phyloP scores from a whole-genome alignment of 164 flowering plant species.

The Umbellularia californica region DNA sequence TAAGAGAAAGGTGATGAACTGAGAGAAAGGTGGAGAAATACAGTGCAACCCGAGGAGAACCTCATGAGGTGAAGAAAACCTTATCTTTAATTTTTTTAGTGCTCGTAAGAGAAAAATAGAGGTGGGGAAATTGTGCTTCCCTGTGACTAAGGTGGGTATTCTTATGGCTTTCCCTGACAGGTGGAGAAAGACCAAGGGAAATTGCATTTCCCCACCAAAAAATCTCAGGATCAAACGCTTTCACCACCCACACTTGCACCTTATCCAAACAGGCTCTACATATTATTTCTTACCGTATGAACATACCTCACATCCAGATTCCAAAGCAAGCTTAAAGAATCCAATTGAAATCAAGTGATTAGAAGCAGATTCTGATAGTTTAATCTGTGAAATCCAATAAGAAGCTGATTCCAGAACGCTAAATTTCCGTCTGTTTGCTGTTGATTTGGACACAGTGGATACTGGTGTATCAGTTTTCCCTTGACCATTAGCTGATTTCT shows the following conservation, averaged over 20 bases:
- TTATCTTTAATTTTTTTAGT: background rate
- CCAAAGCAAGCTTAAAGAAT: conserved; percentile 86
- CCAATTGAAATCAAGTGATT: conserved; percentile 86
- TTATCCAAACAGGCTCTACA: background rate
- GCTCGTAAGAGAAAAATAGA: background rate
- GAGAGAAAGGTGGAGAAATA: too few relatives aligned
- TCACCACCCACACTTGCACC: background rate
- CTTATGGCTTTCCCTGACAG: background rate
- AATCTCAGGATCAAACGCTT: background rate
- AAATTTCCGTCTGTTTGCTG: conserved; percentile 40
- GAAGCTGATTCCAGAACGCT: conserved; percentile 53
- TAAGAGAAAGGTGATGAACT: too few relatives aligned
- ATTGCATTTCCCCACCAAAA: background rate
- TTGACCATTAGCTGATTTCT: conserved; percentile 25
- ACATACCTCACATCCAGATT: conserved; percentile 89
- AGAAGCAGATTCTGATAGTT: conserved; percentile 74
- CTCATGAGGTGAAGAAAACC: too few relatives aligned
- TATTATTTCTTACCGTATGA: background rate
- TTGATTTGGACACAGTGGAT: conserved; percentile 51
- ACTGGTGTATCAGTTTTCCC: conserved; percentile 54
- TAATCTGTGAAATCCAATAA: conserved; percentile 85
- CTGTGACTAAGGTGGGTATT: background rate
- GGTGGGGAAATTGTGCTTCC: background rate
- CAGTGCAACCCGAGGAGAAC: too few relatives aligned
- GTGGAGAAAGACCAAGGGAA: background rate